phyloP scores from a whole-genome alignment of 805 yeast genomes.

The Zygotorulaspora florentina region DNA sequence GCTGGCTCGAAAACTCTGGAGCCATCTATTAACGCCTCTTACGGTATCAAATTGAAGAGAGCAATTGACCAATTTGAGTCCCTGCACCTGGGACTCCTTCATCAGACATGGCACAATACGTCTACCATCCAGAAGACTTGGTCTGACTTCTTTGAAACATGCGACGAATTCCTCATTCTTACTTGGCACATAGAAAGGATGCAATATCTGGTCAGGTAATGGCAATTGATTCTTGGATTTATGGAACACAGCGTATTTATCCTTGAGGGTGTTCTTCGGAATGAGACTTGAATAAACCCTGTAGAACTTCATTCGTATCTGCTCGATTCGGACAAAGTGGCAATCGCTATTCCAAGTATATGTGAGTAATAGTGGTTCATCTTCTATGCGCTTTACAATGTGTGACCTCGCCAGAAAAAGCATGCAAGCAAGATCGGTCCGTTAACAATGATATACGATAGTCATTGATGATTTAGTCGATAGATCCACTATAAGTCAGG shows the following conservation, averaged over 20 bases:
- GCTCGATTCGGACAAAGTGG: not conserved
- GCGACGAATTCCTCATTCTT: constrained; percentile 21
- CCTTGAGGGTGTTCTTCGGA: constrained; percentile 3
- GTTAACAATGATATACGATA: too few relatives aligned
- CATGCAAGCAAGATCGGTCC: too few relatives aligned
- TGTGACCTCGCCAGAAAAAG: not conserved
- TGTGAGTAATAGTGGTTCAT: too few relatives aligned
- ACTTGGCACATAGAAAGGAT: constrained; percentile 29
- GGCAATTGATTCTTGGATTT: constrained; percentile 3
- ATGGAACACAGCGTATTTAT: not conserved
- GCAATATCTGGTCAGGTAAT: constrained; percentile 17
- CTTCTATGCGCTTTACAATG: not conserved
- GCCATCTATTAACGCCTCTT: constrained; percentile 22
- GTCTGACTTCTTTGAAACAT: constrained; percentile 21
- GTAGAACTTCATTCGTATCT: constrained; percentile 4
- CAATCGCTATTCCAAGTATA: not conserved
- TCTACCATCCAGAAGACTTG: constrained; percentile 20
- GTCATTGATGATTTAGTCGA: not conserved
- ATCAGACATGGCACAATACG: constrained; percentile 18
- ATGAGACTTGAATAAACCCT: constrained; percentile 3
- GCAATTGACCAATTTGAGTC: constrained; percentile 9
- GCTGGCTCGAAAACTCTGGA: constrained; percentile 8
- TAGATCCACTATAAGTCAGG: constrained; percentile 2
- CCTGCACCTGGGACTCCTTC: constrained; percentile 4
- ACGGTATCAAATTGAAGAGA: constrained; percentile 17